Conservation (phyloP, 768 basidiomycete species). For the Kwoniella botswanensis region DNA sequence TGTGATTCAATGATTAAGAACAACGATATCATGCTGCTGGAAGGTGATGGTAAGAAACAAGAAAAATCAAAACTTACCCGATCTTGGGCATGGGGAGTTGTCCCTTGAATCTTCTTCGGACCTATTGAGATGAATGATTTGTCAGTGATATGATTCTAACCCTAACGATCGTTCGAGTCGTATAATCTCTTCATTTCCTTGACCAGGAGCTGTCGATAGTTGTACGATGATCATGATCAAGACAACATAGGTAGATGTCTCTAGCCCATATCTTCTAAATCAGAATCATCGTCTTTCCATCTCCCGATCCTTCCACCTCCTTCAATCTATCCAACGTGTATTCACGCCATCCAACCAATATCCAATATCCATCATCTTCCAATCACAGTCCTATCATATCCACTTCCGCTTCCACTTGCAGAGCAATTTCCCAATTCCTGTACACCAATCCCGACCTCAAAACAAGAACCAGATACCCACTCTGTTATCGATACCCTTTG, state of each 20-base stretch:
- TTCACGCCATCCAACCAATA: too few relatives aligned
- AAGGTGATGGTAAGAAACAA: not conserved
- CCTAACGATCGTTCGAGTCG: too few relatives aligned
- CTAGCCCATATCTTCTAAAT: too few relatives aligned
- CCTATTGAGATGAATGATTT: conserved; percentile 31
- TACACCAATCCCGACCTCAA: conserved; percentile 5
- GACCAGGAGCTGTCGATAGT: too few relatives aligned
- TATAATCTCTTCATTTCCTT: too few relatives aligned
- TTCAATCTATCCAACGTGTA: too few relatives aligned
- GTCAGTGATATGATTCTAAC: not conserved
- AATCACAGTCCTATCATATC: not conserved
- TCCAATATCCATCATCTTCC: not conserved
- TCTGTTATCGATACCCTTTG: conserved; percentile 99
- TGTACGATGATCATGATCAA: too few relatives aligned
- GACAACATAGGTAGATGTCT: too few relatives aligned
- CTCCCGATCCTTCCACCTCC: too few relatives aligned
- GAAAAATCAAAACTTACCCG: conserved; percentile 44
- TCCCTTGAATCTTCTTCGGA: conserved; percentile 69
- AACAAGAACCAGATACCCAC: conserved; percentile 63
- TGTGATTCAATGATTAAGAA: not conserved
- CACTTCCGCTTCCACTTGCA: too few relatives aligned
- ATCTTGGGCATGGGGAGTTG: conserved; percentile 97
- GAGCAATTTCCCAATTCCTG: not conserved
- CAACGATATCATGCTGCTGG: not conserved
- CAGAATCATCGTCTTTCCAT: too few relatives aligned